Conservation (phyloP, 179 eudicot genomes). For the Silene coronaria region DNA sequence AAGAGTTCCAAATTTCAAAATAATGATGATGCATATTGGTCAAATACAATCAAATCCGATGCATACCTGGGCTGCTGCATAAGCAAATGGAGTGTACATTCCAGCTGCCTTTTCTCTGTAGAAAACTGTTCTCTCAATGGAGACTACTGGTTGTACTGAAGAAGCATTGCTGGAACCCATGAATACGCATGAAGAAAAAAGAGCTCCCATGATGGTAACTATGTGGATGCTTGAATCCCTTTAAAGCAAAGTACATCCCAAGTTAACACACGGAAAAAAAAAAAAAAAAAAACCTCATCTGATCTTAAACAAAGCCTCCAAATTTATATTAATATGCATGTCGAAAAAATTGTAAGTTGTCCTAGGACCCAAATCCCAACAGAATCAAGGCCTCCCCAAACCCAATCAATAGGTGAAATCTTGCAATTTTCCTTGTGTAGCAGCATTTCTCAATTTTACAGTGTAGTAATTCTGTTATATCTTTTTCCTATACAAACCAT, state of each 20-base stretch:
- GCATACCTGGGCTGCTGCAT: constrained; percentile 81
- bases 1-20: background rate
- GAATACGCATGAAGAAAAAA: constrained; percentile 60
- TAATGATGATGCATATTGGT: background rate
- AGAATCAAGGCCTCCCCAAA: too few species aligned
- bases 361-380: too few species aligned
- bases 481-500: too few species aligned
- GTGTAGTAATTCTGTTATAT: too few species aligned
- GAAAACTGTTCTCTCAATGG: constrained; percentile 83
- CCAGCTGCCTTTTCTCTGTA: constrained; percentile 93
- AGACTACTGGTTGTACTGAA: constrained; percentile 78
- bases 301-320: too few species aligned
- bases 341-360: too few species aligned
- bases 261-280: background rate
- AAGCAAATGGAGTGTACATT: constrained; percentile 77
- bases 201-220: constrained; percentile 61
- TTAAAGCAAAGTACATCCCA: constrained; percentile 15
- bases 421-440: too few species aligned
- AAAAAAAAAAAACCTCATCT: too few species aligned
- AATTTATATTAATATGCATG: too few species aligned
- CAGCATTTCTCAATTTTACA: too few species aligned
- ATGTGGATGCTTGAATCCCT: constrained; percentile 59
- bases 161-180: constrained; percentile 78
- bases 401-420: too few species aligned
- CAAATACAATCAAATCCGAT: background rate